A percentile compares a stretch with the other conserved stretches of the same genome.
Evolutionary conservation across 345 rosid genomes (phyloP).

Genomic region (Cardamine occulta): DNA sequence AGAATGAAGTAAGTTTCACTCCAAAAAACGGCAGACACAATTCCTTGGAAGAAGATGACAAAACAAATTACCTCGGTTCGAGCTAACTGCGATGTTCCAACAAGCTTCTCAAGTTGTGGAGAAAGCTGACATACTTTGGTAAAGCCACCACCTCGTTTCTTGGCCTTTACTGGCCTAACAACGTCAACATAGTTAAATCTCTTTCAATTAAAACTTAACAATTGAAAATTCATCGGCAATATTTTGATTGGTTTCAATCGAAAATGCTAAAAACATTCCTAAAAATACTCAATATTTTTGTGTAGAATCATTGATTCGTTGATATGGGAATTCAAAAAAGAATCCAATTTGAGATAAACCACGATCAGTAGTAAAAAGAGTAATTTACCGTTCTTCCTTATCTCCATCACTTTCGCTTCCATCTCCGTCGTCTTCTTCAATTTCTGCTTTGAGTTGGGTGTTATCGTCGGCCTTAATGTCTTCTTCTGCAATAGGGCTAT

Average conservation of each 20-base stretch:
- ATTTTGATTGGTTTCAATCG: conserved; percentile 3
- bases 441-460: conserved; percentile 37
- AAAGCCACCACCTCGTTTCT: conserved; percentile 75
- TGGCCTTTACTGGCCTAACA: conserved; percentile 50
- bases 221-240: not conserved
- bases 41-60: not conserved
- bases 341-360: conserved; percentile 7
- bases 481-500: conserved; percentile 34
- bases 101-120: conserved; percentile 70
- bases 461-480: conserved; percentile 41
- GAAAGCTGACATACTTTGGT: conserved; percentile 73
- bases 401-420: conserved; percentile 43
- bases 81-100: conserved; percentile 65
- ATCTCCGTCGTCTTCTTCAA: conserved; percentile 36
- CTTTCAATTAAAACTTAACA: not conserved
- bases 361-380: conserved; percentile 1
- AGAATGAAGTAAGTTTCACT: not conserved
- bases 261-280: not conserved
- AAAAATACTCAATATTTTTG: not conserved
- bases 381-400: conserved; percentile 43
- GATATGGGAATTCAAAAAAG: not conserved
- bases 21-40: not conserved
- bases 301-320: conserved; percentile 14
- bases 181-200: conserved; percentile 5
- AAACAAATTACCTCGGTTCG: conserved; percentile 65